Percentiles rank a stretch among this genome's conserved stretches.
These are phyloP conservation scores for Astrephomene gubernaculifera DNA, from an alignment of 139 green algal species.

Conservation along the genomic window DNA sequence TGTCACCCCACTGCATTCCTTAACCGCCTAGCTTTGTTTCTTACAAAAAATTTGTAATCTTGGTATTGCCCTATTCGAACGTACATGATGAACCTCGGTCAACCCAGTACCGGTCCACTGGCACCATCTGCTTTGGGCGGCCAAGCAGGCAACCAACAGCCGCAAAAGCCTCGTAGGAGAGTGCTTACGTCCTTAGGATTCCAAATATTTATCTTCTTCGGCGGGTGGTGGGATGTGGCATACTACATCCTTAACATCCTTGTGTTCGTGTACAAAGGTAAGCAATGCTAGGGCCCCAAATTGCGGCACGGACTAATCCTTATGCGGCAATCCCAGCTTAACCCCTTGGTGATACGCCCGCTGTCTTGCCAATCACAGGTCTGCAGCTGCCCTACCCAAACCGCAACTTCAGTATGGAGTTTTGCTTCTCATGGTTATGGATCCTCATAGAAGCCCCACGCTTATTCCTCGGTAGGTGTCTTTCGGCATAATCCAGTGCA, in stretches of 20 bases:
- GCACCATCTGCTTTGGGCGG: too few relatives aligned
- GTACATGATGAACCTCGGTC: too few relatives aligned
- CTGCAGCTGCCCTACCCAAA: slow-evolving; percentile 63
- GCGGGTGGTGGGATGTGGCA: slow-evolving; percentile 63
- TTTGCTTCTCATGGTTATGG: slow-evolving; percentile 64
- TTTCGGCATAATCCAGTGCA: too few relatives aligned
- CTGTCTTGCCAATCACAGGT: slow-evolving; percentile 43
- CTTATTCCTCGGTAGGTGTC: slow-evolving; percentile 60
- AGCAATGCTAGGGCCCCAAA: not conserved
- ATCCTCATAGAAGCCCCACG: slow-evolving; percentile 65
- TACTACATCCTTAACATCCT: slow-evolving; percentile 69
- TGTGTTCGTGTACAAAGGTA: slow-evolving; percentile 71
- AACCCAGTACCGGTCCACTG: too few relatives aligned
- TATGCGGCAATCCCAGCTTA: not conserved
- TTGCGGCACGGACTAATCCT: not conserved
- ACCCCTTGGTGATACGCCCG: not conserved
- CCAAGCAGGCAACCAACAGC: not conserved
- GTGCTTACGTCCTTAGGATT: slow-evolving; percentile 64
- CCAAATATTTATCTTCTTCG: slow-evolving; percentile 72
- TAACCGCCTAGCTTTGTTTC: too few relatives aligned
- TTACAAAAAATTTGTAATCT: too few relatives aligned
- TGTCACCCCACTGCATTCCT: too few relatives aligned
- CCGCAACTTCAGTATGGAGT: slow-evolving; percentile 69
- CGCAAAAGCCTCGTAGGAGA: slow-evolving; percentile 47
- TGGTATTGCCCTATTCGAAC: too few relatives aligned